Base-by-base conservation (phyloP, 2,329 filamentous ascomycete genomes). In the Neofusicoccum cordaticola region DNA sequence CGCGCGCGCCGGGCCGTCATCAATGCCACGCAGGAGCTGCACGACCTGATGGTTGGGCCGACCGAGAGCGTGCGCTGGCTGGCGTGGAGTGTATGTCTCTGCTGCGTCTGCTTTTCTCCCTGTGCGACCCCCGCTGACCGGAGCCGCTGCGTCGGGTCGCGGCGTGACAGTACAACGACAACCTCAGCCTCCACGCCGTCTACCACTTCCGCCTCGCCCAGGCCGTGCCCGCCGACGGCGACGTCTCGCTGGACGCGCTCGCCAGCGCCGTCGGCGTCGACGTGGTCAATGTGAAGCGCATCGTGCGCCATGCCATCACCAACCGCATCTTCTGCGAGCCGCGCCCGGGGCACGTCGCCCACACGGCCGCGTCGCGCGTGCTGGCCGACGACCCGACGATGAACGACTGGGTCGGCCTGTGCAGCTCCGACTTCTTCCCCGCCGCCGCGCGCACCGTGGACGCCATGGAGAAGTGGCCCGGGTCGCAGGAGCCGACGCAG, bases 321-420 rank as follows among this genome's bases (percentile, higher is more conserved):
- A 78, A 78, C 65, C 73, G 74, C 50, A 68, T 81, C 22, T 82
- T 82, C 63, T 64, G 66, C 27, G 81, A 82, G 68, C 78, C 77
- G 0, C 63, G 70, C 13, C 67, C 71, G 3, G 79, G 76, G 2
- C 68, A 71, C 13, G 77, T 83, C 4, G 74, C 76, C 2, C 81
- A 82, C 66, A 81, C 77, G 3, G 69, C 69, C 8, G 66, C 66
- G 2, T 71, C 69, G 22, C 67, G 63, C 27, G 34, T 60, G 17
- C 35, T 67, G 44, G 56, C 63, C n/a, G 63, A 67, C 7, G 66
- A 67, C 53, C 58, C 66, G 19, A 50, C 51, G 39, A 52, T 68
- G 66, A 66, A 60, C 35, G 66, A 67, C 47, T 68, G 65, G 65
- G 62, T 68, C 34, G 64, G 66, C 8, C 51, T 65, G 37, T 65